phyloP scores from a whole-genome alignment of 2,329 filamentous ascomycete species.

The Fusarium anguioides region DNA sequence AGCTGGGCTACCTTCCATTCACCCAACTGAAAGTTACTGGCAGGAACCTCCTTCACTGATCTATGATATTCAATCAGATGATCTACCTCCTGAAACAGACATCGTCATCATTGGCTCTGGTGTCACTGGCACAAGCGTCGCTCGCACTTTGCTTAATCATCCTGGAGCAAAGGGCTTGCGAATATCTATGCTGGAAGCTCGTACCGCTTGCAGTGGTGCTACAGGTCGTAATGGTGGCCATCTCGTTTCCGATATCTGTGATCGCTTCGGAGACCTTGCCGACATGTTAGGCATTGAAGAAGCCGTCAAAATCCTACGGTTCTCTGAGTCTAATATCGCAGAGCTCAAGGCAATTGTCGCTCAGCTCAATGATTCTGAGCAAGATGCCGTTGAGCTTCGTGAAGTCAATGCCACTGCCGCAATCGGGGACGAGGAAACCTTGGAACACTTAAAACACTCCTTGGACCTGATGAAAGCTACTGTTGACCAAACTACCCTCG shows the following conservation, averaged over 20 bases:
- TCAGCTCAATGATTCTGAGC: constrained; percentile 3
- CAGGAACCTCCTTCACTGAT: constrained; percentile 5
- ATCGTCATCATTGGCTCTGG: constrained; percentile 46
- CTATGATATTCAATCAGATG: constrained; percentile 30
- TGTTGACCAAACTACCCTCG: neutral
- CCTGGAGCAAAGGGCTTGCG: neutral
- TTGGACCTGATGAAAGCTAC: neutral
- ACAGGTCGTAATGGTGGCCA: constrained; percentile 47
- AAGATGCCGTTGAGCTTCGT: constrained; percentile 1
- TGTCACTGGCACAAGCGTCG: constrained; percentile 43
- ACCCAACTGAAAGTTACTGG: constrained; percentile 30
- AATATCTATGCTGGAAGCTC: constrained; percentile 43
- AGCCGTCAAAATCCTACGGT: constrained; percentile 55
- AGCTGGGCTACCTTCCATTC: neutral
- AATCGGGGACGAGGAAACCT: neutral
- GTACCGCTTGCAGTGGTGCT: constrained; percentile 41
- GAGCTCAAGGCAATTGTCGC: constrained; percentile 2
- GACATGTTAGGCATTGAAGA: constrained; percentile 46
- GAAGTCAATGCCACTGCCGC: neutral
- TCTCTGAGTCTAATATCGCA: constrained; percentile 46
- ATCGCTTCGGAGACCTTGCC: constrained; percentile 50
- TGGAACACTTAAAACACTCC: neutral
- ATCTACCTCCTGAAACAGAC: constrained; percentile 36
- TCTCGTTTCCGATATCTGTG: constrained; percentile 48
- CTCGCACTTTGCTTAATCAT: constrained; percentile 36